Conservation (phyloP, 345 rosid genomes). For the Eutrema heterophyllum region DNA sequence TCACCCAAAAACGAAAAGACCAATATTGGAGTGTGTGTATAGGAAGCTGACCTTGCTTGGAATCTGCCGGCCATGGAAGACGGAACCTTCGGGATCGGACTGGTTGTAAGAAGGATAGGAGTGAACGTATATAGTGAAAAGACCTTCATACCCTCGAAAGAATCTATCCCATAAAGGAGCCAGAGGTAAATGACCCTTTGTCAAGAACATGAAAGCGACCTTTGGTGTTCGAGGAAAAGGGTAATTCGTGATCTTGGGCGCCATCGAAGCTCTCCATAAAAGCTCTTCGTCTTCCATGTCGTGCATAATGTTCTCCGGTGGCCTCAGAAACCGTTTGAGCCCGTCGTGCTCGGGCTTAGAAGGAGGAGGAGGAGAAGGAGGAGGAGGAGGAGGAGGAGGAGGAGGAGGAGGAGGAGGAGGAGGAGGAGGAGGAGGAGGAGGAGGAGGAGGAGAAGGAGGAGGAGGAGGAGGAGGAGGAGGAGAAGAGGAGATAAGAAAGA, state of each 20-base stretch:
- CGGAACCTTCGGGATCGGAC: constrained; percentile 42
- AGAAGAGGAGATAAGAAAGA: constrained; percentile 11
- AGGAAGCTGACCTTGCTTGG: constrained; percentile 66
- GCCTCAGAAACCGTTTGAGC: constrained; percentile 38
- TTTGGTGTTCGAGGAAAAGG: constrained; percentile 57
- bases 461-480: neutral
- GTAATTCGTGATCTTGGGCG: constrained; percentile 29
- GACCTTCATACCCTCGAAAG: constrained; percentile 58
- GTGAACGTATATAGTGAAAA: constrained; percentile 66
- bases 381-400: neutral
- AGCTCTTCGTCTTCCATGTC: constrained; percentile 75
- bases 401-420: neutral
- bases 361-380: neutral
- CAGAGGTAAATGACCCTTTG: constrained; percentile 57
- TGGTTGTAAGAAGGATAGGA: constrained; percentile 50
- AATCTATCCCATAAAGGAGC: constrained; percentile 86
- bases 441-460: neutral
- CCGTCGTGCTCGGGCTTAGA: neutral
- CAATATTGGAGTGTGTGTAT: neutral
- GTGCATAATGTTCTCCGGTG: constrained; percentile 41
- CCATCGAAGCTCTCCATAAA: constrained; percentile 68
- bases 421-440: neutral
- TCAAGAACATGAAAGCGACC: constrained; percentile 84
- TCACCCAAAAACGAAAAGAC: neutral
- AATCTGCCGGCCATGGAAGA: constrained; percentile 59